Conservation (phyloP, 1,139 yeast genomes). For the Arxiozyma telluris region DNA sequence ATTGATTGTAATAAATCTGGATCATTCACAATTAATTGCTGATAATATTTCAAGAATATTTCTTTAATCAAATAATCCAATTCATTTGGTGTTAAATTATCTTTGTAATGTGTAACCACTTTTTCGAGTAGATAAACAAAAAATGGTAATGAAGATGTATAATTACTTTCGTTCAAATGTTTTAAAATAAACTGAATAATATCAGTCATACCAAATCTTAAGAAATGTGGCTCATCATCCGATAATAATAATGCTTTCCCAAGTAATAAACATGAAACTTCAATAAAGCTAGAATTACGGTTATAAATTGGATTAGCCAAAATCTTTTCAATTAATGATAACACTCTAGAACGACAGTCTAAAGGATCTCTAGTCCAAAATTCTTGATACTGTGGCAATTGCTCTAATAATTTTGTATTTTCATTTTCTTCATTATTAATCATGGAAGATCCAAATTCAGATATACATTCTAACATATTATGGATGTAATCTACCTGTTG, state of each 20-base stretch:
- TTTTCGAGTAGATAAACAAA: conserved; percentile 25
- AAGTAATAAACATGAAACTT: conserved; percentile 25
- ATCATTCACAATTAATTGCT: conserved; percentile 25
- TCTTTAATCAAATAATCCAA: conserved; percentile 25
- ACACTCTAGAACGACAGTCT: conserved; percentile 31
- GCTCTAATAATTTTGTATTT: conserved; percentile 27
- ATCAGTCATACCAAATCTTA: conserved; percentile 23
- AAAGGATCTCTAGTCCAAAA: conserved; percentile 35
- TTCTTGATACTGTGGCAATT: conserved; percentile 26
- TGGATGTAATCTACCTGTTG: conserved; percentile 33
- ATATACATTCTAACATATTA: conserved; percentile 53
- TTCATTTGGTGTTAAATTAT: conserved; percentile 18
- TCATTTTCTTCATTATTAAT: conserved; percentile 47
- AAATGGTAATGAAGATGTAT: conserved; percentile 23
- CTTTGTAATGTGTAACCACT: conserved; percentile 18
- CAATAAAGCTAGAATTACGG: conserved; percentile 24
- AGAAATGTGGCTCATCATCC: conserved; percentile 26
- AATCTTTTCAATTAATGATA: conserved; percentile 27
- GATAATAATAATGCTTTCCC: conserved; percentile 25
- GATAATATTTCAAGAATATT: conserved; percentile 20
- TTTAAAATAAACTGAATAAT: conserved; percentile 22
- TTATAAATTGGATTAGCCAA: conserved; percentile 16
- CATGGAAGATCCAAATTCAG: conserved; percentile 62
- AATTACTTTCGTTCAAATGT: conserved; percentile 15
- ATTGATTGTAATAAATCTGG: conserved; percentile 39